Evolutionary conservation across 1,284 basidiomycete genomes (phyloP).

Genomic region (Ustilago xerochloae): DNA sequence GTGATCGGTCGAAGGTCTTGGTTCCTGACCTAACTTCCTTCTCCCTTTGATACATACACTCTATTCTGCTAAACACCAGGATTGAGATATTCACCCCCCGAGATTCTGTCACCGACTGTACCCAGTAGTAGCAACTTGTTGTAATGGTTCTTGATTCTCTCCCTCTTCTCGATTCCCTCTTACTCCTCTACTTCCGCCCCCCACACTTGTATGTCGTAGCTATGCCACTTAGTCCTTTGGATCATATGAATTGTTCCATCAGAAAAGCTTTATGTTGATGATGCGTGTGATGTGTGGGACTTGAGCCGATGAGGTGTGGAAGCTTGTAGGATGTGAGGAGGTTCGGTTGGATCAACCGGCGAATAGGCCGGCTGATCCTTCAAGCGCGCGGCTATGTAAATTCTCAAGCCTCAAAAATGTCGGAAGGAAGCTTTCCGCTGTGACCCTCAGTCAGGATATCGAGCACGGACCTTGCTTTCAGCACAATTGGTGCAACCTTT

Average conservation of each 20-base stretch:
- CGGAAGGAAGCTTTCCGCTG: constrained; percentile 12
- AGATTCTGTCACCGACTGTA: constrained; percentile 1
- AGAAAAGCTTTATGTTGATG: not conserved
- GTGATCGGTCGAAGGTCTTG: constrained; percentile 8
- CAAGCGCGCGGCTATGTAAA: constrained; percentile 1
- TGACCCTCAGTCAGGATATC: too few species aligned
- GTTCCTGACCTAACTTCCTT: not conserved
- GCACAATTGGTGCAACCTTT: not conserved
- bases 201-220: not conserved
- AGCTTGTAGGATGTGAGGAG: not conserved
- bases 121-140: constrained; percentile 9
- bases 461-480: constrained; percentile 12
- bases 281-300: not conserved
- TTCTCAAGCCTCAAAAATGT: not conserved
- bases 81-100: not conserved
- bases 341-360: too few species aligned
- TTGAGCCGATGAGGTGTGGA: not conserved
- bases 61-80: not conserved
- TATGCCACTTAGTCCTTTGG: not conserved
- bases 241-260: constrained; percentile 2
- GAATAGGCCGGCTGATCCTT: not conserved
- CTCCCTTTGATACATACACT: not conserved
- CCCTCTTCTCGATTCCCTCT: not conserved
- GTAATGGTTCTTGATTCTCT: constrained; percentile 12
- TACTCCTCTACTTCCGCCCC: not conserved